Percentiles rank a stretch among this genome's conserved stretches.
Conservation (phyloP, 139 green algal genomes). For the Ettlia oleoabundans region DNA sequence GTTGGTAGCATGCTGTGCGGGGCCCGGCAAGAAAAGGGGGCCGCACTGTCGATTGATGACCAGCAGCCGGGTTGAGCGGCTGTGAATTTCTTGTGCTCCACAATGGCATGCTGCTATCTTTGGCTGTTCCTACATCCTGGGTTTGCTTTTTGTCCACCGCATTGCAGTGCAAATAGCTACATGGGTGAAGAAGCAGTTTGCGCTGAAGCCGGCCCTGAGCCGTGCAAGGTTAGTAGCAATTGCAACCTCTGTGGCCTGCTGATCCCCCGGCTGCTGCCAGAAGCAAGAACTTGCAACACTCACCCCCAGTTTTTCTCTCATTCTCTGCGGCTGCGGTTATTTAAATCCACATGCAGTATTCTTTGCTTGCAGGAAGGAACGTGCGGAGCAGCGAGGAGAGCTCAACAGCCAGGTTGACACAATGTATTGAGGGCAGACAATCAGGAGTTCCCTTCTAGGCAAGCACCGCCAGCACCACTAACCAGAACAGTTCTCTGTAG, state of each 20-base stretch:
- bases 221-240: conserved; percentile 35
- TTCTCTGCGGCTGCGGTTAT: background rate
- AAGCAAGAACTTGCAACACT: background rate
- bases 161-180: conserved; percentile 62
- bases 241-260: background rate
- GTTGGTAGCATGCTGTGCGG: too few species aligned
- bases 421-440: conserved; percentile 68
- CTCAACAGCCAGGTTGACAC: conserved; percentile 48
- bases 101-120: too few species aligned
- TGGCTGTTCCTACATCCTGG: too few species aligned
- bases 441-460: too few species aligned
- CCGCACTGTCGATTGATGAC: too few species aligned
- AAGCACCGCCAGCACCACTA: too few species aligned
- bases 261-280: background rate
- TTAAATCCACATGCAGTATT: background rate
- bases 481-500: too few species aligned
- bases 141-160: too few species aligned
- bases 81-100: background rate
- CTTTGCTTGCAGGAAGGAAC: conserved; percentile 26
- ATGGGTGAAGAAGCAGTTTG: conserved; percentile 69
- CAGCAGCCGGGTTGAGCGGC: too few species aligned
- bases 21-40: too few species aligned
- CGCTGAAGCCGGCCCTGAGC: conserved; percentile 59
- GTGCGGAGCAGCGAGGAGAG: conserved; percentile 36
- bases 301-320: background rate